Percentiles rank a stretch among this genome's conserved stretches.
Conservation (phyloP, 1,284 basidiomycete genomes). For the Earliella scabrosa region DNA sequence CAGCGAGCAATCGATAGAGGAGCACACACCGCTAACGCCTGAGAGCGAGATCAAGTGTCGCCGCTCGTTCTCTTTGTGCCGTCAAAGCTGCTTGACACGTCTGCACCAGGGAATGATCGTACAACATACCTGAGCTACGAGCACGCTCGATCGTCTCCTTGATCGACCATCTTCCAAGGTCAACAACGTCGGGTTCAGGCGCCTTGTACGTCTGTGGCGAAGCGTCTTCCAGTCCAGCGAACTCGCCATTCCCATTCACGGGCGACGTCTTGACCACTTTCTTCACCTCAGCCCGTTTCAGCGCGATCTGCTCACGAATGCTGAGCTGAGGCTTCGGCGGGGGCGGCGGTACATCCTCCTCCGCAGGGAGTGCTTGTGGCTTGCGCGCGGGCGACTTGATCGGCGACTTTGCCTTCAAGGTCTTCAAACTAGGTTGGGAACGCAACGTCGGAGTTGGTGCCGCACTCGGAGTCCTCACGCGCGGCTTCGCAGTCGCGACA, state of each 20-base stretch:
- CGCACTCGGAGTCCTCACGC: conserved; percentile 1
- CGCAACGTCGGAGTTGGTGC: conserved; percentile 26
- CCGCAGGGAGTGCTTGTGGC: conserved; percentile 13
- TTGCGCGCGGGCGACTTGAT: conserved; percentile 24
- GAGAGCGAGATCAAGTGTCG: too few species aligned
- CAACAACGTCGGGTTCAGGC: conserved; percentile 52
- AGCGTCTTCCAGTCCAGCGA: conserved; percentile 51
- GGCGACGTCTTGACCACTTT: conserved; percentile 46
- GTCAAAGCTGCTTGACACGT: conserved; percentile 22
- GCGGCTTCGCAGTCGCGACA: not conserved
- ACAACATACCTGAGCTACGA: conserved; percentile 66
- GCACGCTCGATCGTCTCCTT: conserved; percentile 78
- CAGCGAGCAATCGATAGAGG: not conserved
- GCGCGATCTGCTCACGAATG: conserved; percentile 74
- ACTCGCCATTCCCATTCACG: conserved; percentile 27
- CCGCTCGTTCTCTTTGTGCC: too few species aligned
- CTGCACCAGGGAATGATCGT: conserved; percentile 2
- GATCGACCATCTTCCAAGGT: conserved; percentile 70
- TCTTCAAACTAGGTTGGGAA: conserved; percentile 23
- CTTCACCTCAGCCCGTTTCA: conserved; percentile 74
- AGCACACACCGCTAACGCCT: not conserved
- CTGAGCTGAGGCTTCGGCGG: conserved; percentile 47
- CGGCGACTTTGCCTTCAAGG: conserved; percentile 16
- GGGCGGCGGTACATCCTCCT: conserved; percentile 32
- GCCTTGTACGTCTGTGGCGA: conserved; percentile 38